phyloP scores from a whole-genome alignment of 352 stramenopile species.

The Globisporangium spinosum region DNA sequence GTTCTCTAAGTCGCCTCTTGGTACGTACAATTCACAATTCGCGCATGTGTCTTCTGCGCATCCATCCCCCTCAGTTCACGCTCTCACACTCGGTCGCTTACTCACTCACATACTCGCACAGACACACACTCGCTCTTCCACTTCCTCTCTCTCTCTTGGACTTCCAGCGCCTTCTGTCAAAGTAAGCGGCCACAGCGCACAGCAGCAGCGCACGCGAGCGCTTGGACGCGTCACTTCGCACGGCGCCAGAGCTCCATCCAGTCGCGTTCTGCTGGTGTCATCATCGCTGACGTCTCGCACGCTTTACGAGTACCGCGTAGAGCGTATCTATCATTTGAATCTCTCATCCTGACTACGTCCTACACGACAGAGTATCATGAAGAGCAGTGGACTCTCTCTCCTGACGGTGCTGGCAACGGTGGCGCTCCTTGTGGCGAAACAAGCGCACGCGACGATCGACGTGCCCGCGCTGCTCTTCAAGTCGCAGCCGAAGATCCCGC shows the following conservation, averaged over 20 bases:
- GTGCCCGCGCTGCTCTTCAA: conserved; percentile 23
- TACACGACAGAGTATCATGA: background rate
- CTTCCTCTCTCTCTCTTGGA: background rate
- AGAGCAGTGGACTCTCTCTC: background rate
- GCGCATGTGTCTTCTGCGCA: background rate
- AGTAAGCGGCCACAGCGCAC: background rate
- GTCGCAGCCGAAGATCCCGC: background rate
- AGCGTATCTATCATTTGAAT: background rate
- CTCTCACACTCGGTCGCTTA: background rate
- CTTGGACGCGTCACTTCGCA: background rate
- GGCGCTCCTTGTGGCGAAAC: background rate
- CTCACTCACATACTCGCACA: background rate
- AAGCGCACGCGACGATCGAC: conserved; percentile 16
- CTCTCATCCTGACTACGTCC: background rate
- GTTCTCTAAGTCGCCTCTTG: background rate
- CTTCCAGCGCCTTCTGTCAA: background rate
- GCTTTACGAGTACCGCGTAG: background rate
- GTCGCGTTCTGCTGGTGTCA: too few relatives aligned
- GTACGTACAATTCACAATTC: background rate
- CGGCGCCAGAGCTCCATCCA: background rate
- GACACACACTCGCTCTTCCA: background rate
- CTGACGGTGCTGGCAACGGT: background rate
- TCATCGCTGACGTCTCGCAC: background rate
- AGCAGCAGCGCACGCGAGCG: background rate
- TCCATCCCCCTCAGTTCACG: background rate